Conservation (phyloP, 1,284 basidiomycete genomes). For the Fistulinella cinereoalba region DNA sequence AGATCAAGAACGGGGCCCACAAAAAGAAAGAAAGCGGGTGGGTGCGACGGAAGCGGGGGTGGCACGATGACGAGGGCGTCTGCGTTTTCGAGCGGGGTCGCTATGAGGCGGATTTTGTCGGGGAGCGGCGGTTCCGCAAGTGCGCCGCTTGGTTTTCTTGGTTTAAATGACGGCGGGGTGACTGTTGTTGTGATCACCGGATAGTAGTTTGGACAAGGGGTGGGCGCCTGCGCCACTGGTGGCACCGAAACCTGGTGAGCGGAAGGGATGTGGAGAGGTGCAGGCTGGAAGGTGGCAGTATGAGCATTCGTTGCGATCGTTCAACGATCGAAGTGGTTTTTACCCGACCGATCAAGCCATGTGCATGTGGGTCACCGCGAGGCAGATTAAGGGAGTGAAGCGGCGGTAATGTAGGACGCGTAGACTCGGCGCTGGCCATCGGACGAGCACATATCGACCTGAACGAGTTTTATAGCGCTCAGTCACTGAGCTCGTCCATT, state of each 20-base stretch:
- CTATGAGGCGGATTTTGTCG: conserved; percentile 44
- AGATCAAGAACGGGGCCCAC: conserved; percentile 44
- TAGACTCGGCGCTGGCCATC: conserved; percentile 37
- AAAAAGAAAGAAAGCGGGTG: conserved; percentile 38
- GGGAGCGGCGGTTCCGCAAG: neutral
- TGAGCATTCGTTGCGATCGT: no score
- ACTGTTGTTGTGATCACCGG: no score
- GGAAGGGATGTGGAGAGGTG: no score
- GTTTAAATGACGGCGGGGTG: no score
- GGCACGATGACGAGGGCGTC: conserved; percentile 52
- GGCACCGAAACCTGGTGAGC: no score
- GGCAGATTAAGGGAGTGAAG: conserved; percentile 52
- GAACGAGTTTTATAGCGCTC: conserved; percentile 28
- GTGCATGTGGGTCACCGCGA: conserved; percentile 19
- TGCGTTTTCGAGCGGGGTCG: conserved; percentile 48
- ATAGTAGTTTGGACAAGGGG: no score
- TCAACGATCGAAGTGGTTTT: no score
- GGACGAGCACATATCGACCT: neutral
- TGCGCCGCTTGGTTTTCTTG: no score
- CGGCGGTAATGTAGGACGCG: conserved; percentile 56
- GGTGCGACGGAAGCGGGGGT: conserved; percentile 19
- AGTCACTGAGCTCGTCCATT: no score
- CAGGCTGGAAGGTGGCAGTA: no score
- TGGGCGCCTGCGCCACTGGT: no score
- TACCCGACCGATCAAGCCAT: no score